Evolutionary conservation across 495 filamentous ascomycete genomes (phyloP), one percentile per base, ranked within the genome.

Genomic region (Pyronema domesticum): DNA sequence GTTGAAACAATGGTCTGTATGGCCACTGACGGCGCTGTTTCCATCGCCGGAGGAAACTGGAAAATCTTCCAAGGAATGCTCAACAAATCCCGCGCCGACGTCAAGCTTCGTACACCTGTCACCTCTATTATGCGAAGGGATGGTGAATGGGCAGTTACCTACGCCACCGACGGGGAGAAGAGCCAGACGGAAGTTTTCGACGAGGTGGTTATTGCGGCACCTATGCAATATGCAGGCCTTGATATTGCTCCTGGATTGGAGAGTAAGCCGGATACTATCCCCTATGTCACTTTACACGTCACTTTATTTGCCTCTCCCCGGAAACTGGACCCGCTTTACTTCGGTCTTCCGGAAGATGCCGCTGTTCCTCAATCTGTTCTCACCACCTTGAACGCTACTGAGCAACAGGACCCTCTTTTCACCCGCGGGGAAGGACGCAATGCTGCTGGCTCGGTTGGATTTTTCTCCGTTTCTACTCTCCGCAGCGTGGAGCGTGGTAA

Each of bases 1-100:
- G 67, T 99, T 8, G 86, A 89, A 58, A 79, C 88, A 0, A 89
- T 95, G 82, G 91, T 95, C 13, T 82, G 86, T 64, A 86, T 96
- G 85, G 85, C 89, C 1, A 80, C 87, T 0, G 83, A 91, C 48
- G 86, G 86, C 5, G 85, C 89, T 0, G 78, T 88, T 60, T 68
- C 80, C 5, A 75, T 98, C 6, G 68, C 78, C 7, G 88, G 89
- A 1, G 91, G 91, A 1, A 99, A 99, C 61, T 99, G 88, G 89
- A 81, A 79, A 64, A 95, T 96, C 42, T 99, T 99, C 62, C 75
- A 79, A 1, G 72, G 76, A 7, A 95, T 94, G 84, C 69, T 86
- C 9, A 71, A 79, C 37, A 68, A 71, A 4, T 77, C 85, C 7
- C 66, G 70, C 1, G 82, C 83, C 0, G 65, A 74, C 6, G 52